Conservation (phyloP, 1,139 yeast genomes). For the Suhomyces atakaporum region DNA sequence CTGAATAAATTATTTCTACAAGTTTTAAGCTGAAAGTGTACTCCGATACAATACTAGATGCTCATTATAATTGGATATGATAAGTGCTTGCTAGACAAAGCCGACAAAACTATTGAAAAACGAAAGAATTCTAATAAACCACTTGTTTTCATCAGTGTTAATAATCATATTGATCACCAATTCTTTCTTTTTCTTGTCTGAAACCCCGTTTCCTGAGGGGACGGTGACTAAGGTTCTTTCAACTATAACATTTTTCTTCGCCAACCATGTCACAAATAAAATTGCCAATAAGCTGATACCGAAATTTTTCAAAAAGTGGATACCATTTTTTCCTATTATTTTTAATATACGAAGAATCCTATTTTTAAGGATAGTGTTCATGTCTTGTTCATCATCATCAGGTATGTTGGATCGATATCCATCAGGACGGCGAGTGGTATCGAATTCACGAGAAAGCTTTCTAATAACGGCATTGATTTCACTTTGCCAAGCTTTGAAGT, state of each 20-base stretch:
- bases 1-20: too few species aligned
- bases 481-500: constrained; percentile 48
- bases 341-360: constrained; percentile 27
- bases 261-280: constrained; percentile 46
- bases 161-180: constrained; percentile 48
- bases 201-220: constrained; percentile 21
- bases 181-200: constrained; percentile 34
- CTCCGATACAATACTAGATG: too few species aligned
- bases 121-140: constrained; percentile 45
- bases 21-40: too few species aligned
- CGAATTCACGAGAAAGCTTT: constrained; percentile 41
- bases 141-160: constrained; percentile 47
- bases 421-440: constrained; percentile 18
- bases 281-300: constrained; percentile 41
- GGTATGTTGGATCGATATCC: constrained; percentile 4
- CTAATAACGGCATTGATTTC: constrained; percentile 46
- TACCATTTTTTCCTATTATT: constrained; percentile 31
- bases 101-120: constrained; percentile 48
- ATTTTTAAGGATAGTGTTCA: constrained; percentile 27
- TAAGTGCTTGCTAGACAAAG: constrained; percentile 34
- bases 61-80: too few species aligned
- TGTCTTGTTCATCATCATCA: constrained; percentile 21
- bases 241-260: constrained; percentile 45
- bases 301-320: constrained; percentile 38
- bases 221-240: constrained; percentile 41